Percentiles rank a stretch among this genome's conserved stretches.
Evolutionary conservation across 78 protist genomes (phyloP).

Genomic region (Monocercomonoides exilis): DNA sequence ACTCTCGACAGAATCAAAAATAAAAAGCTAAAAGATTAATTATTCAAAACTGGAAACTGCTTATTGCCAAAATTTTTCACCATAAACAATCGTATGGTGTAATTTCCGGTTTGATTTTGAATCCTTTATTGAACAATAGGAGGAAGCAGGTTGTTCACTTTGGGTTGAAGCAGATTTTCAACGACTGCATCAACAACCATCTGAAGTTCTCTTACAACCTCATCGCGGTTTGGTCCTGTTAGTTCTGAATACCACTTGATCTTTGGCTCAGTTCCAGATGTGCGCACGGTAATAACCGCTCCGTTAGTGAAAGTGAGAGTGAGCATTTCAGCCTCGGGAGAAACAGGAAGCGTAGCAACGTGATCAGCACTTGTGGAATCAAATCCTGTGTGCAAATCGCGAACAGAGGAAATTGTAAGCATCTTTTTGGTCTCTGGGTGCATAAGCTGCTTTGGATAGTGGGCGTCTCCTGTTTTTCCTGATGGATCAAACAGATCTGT

Average conservation of each 20-base stretch:
- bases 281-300: conserved; percentile 77
- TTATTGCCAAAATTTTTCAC: too few relatives aligned
- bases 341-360: conserved; percentile 41
- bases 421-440: not conserved
- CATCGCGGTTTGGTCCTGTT: not conserved
- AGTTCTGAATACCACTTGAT: conserved; percentile 75
- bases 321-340: conserved; percentile 65
- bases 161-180: conserved; percentile 29
- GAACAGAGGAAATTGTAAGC: too few relatives aligned
- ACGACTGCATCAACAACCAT: not conserved
- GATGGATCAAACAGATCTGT: too few relatives aligned
- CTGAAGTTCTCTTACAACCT: not conserved
- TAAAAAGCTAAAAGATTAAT: too few relatives aligned
- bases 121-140: too few relatives aligned
- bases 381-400: not conserved
- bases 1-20: too few relatives aligned
- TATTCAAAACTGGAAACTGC: too few relatives aligned
- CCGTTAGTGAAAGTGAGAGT: conserved; percentile 83
- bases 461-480: not conserved
- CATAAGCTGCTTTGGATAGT: not conserved
- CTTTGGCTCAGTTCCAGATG: conserved; percentile 97
- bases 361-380: conserved; percentile 47
- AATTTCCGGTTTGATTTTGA: too few relatives aligned
- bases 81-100: too few relatives aligned
- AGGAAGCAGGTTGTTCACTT: conserved; percentile 34